Evolutionary conservation across 805 yeast genomes (phyloP).

Genomic region (Wickerhamomyces rabaulensis): DNA sequence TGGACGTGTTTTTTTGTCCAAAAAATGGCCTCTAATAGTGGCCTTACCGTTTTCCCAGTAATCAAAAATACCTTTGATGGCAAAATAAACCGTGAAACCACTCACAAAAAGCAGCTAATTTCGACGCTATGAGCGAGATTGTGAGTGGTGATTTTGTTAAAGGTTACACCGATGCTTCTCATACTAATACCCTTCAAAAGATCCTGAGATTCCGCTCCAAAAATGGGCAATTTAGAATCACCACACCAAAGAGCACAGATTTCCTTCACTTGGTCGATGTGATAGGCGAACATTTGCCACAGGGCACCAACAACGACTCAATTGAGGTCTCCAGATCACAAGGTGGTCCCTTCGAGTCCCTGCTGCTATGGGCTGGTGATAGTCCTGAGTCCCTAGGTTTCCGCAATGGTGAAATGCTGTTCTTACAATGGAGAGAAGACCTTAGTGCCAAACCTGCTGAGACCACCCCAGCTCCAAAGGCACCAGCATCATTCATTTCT

Average conservation of each 20-base stretch:
- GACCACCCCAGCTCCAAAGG: background rate
- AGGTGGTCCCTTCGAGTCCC: slow-evolving; percentile 24
- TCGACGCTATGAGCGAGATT: background rate
- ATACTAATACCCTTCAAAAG: background rate
- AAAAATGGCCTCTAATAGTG: background rate
- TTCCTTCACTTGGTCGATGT: background rate
- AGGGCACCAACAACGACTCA: background rate
- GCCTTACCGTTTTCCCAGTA: background rate
- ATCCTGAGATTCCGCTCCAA: background rate
- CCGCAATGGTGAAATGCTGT: slow-evolving; percentile 45
- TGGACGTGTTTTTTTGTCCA: background rate
- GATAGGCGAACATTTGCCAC: background rate
- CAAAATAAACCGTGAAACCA: background rate
- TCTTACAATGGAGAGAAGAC: slow-evolving; percentile 19
- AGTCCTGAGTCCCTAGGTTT: slow-evolving; percentile 33
- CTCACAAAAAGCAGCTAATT: background rate
- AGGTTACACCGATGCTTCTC: no score
- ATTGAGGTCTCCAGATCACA: slow-evolving; percentile 10
- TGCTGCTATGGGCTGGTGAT: slow-evolving; percentile 22
- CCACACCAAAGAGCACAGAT: background rate
- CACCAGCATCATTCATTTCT: slow-evolving; percentile 1
- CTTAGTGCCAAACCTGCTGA: background rate
- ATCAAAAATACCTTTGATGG: background rate
- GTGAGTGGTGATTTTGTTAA: background rate
- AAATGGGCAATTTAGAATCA: background rate